phyloP scores from a whole-genome alignment of 2,329 filamentous ascomycete species.

The Pochonia chlamydosporia region DNA sequence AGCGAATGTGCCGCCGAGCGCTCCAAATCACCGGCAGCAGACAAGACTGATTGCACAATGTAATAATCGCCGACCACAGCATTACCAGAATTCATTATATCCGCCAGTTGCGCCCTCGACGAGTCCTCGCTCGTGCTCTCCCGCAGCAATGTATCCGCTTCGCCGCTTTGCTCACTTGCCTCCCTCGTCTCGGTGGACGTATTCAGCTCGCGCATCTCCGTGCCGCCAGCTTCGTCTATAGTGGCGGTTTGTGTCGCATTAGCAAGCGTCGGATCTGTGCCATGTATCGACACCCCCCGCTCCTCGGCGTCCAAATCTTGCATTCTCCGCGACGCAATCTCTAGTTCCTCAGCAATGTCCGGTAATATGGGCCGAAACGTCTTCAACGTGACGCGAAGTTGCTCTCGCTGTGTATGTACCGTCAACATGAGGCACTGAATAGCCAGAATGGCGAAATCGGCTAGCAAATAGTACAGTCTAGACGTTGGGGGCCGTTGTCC shows the following conservation, averaged over 20 bases:
- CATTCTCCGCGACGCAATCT: constrained; percentile 20
- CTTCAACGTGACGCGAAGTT: constrained; percentile 43
- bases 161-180: constrained; percentile 19
- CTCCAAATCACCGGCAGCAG: constrained; percentile 40
- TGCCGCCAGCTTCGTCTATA: constrained; percentile 32
- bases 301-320: constrained; percentile 55
- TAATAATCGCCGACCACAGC: constrained; percentile 49
- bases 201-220: constrained; percentile 37
- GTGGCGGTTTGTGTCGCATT: constrained; percentile 22
- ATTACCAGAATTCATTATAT: constrained; percentile 50
- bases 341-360: constrained; percentile 20
- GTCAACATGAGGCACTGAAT: constrained; percentile 61
- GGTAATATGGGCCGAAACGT: constrained; percentile 29
- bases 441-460: constrained; percentile 50
- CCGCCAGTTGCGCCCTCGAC: constrained; percentile 33
- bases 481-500: constrained; percentile 59
- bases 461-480: constrained; percentile 45
- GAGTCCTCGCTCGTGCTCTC: constrained; percentile 21
- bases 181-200: constrained; percentile 16
- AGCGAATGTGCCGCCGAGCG: constrained; percentile 45
- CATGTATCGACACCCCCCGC: constrained; percentile 35
- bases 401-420: constrained; percentile 55
- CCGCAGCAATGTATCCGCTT: constrained; percentile 20
- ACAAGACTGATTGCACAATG: constrained; percentile 42
- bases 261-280: constrained; percentile 9